Conservation (phyloP, 352 stramenopile genomes). For the Globisporangium carolinianum region DNA sequence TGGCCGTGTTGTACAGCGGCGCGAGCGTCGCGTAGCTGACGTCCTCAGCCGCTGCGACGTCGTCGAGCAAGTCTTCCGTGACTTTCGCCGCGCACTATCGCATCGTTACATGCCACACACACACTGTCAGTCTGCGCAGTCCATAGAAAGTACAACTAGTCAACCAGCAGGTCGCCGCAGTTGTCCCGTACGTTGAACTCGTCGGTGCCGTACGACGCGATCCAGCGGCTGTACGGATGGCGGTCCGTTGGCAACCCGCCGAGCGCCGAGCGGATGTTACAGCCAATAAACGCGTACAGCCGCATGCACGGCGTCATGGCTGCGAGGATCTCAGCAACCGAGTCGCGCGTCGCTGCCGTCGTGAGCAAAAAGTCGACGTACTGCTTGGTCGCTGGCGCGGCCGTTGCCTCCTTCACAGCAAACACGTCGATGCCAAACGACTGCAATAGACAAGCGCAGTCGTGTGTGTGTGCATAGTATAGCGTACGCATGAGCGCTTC, state of each 20-base stretch:
- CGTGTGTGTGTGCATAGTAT: neutral
- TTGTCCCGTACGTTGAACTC: slow-evolving; percentile 24
- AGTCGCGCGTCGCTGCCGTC: slow-evolving; percentile 23
- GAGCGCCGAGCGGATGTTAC: slow-evolving; percentile 18
- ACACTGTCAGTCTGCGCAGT: neutral
- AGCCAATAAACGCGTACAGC: slow-evolving; percentile 41
- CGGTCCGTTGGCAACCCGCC: neutral
- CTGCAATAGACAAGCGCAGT: slow-evolving; percentile 2
- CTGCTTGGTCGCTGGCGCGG: slow-evolving; percentile 24
- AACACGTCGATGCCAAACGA: slow-evolving; percentile 39
- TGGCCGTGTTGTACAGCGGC: slow-evolving; percentile 38
- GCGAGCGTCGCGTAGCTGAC: slow-evolving; percentile 19
- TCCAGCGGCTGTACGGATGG: slow-evolving; percentile 38
- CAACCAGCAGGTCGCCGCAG: no score
- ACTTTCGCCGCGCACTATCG: slow-evolving; percentile 15
- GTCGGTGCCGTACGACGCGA: slow-evolving; percentile 32
- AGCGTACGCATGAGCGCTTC: neutral
- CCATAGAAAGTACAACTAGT: neutral
- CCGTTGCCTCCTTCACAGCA: slow-evolving; percentile 16
- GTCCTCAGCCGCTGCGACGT: slow-evolving; percentile 19
- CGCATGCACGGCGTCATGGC: slow-evolving; percentile 51
- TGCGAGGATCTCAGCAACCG: slow-evolving; percentile 35
- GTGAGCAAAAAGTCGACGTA: slow-evolving; percentile 47
- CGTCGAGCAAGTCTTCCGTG: slow-evolving; percentile 30
- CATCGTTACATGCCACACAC: neutral